Evolutionary conservation across 495 filamentous ascomycete genomes (phyloP), one percentile per base, ranked within the genome.

Genomic region (Aspergillus bertholletiae): DNA sequence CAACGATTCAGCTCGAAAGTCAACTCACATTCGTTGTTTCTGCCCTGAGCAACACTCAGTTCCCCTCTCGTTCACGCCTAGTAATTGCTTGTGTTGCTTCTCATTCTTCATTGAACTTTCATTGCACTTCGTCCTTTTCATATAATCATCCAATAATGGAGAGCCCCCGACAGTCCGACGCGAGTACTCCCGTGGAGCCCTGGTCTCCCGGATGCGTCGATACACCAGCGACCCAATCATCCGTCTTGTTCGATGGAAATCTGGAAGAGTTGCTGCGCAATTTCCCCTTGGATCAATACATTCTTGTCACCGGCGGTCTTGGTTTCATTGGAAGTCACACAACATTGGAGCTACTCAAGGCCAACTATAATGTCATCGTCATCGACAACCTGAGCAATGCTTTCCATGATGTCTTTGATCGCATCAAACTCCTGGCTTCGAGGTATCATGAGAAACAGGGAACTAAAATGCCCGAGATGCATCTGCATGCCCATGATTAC

Each of bases 251-350:
- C 55, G 72, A 75, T 55, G 64, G 66, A 56, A 64, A 70, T 32
- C 54, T 75, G 7, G 66, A 71, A 32, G 67, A 71, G 30, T 54
- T 76, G 51, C 51, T 74, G 53, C 65, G 55, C 45, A 65, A 69
- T 51, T 55, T 70, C 27, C 67, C 71, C 61, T 54, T 62, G 2
- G 62, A 72, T 39, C 70, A 69, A 49, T 68, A 73, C 64, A 80
- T 85, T 51, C 74, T 86, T 18, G 82, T 86, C 46, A 82, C 84
- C 40, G 84, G 84, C n/a, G 84, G 84, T 8, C 71, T 85, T 18
- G 84, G 84, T 5, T 87, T 85, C 60, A 85, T 87, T 58, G 84
- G 84, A 52, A 83, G 79, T 46, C 84, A 86, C 67, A 86, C 84
- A 6, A 76, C 76, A 43, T 65, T 86, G 35, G 84, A 87, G 61